A percentile compares a stretch with the other conserved stretches of the same genome.
phyloP scores from a whole-genome alignment of 2,329 filamentous ascomycete species.

The Ceratocystis cacaofunesta region DNA sequence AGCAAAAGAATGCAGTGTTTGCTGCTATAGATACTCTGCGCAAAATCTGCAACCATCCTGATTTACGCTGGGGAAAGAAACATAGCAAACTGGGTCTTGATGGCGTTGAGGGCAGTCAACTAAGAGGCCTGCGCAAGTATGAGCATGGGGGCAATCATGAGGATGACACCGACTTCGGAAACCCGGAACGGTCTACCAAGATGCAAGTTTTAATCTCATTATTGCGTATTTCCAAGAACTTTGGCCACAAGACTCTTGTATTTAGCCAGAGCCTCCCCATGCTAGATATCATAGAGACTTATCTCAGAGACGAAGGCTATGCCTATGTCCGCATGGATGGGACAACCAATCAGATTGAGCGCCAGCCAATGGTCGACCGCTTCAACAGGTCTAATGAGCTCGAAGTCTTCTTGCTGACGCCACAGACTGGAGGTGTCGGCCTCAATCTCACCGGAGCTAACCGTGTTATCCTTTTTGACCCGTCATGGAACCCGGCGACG shows the following conservation, averaged over 20 bases:
- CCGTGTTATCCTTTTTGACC: constrained; percentile 94
- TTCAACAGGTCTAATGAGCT: constrained; percentile 74
- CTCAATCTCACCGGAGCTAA: constrained; percentile 91
- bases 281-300: constrained; percentile 83
- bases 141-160: neutral
- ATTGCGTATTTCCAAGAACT: constrained; percentile 73
- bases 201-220: constrained; percentile 88
- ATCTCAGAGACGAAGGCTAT: constrained; percentile 54
- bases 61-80: constrained; percentile 42
- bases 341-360: constrained; percentile 69
- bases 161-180: constrained; percentile 47
- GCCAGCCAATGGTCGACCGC: constrained; percentile 80
- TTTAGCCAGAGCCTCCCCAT: constrained; percentile 92
- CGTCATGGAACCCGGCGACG: constrained; percentile 96
- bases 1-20: constrained; percentile 26
- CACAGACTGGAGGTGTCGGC: constrained; percentile 85
- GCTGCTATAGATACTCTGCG: constrained; percentile 84
- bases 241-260: constrained; percentile 81
- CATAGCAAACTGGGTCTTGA: neutral
- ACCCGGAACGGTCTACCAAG: constrained; percentile 69
- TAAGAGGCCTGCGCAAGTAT: neutral
- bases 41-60: constrained; percentile 96
- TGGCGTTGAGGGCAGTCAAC: neutral
- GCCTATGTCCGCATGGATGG: constrained; percentile 87
- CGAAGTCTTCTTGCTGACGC: constrained; percentile 84